Conservation (phyloP, 257 asterid genomes). For the Solanum chmielewskii region DNA sequence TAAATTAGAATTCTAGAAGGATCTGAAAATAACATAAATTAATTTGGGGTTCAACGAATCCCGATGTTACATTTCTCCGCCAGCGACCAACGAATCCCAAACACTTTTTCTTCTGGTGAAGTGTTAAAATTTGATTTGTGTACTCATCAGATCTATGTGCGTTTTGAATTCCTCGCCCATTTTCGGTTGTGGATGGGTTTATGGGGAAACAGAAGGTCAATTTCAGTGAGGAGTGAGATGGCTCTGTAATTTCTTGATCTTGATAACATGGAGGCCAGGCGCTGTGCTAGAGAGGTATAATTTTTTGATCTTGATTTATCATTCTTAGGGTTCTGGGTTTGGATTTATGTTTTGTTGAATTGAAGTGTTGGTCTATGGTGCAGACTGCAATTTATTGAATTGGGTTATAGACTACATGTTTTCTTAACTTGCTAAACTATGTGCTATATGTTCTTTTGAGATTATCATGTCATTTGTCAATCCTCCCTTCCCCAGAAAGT, state of each 20-base stretch:
- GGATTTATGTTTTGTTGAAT: neutral
- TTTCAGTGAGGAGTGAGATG: constrained; percentile 5
- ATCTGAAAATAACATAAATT: neutral
- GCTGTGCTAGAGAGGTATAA: neutral
- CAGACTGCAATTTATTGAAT: neutral
- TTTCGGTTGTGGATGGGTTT: neutral
- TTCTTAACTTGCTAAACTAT: neutral
- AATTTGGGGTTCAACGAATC: neutral
- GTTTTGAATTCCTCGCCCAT: neutral
- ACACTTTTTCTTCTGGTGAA: neutral
- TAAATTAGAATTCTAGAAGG: neutral
- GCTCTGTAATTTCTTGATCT: neutral
- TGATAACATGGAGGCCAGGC: neutral
- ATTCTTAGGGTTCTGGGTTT: neutral
- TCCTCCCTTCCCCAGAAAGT: no score
- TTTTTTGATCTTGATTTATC: constrained; percentile 29
- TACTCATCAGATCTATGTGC: neutral
- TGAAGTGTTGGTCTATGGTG: neutral
- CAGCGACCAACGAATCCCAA: neutral
- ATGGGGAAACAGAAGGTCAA: neutral
- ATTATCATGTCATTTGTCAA: neutral
- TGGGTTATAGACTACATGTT: neutral
- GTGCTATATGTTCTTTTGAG: neutral
- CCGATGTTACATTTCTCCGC: neutral
- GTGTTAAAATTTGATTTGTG: neutral